A percentile compares a stretch with the other conserved stretches of the same genome.
These are phyloP conservation scores for Yamadazyma dushanensis DNA, from an alignment of 1,139 yeast genomes.

Conservation along the genomic window DNA sequence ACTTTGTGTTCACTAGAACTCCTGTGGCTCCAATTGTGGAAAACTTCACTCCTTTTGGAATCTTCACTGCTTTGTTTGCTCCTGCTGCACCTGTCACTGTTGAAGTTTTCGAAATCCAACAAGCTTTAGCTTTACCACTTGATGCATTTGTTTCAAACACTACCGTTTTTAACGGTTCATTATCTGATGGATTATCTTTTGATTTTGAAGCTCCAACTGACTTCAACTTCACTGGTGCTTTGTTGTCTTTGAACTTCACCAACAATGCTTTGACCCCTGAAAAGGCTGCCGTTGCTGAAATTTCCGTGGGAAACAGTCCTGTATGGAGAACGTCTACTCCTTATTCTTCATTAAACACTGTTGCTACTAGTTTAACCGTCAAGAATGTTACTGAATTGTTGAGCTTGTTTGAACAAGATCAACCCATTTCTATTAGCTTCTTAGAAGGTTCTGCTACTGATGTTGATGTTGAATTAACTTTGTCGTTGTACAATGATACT, in stretches of 20 bases:
- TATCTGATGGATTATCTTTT: conserved; percentile 14
- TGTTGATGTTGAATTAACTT: conserved; percentile 18
- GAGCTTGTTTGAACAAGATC: conserved; percentile 17
- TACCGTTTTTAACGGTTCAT: conserved; percentile 17
- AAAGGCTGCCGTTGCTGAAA: conserved; percentile 19
- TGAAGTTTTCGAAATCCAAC: conserved; percentile 21
- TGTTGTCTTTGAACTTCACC: conserved; percentile 23
- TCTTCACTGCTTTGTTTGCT: conserved; percentile 7
- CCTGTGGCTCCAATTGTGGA: conserved; percentile 1
- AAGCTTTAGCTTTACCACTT: conserved; percentile 15
- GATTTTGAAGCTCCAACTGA: conserved; percentile 18
- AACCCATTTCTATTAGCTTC: conserved; percentile 14
- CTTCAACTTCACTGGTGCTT: conserved; percentile 22
- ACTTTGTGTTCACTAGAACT: background rate
- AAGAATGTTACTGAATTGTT: conserved; percentile 24
- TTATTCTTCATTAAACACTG: conserved; percentile 14
- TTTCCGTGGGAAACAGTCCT: conserved; percentile 20
- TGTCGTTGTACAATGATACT: conserved; percentile 20
- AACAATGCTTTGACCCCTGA: conserved; percentile 16
- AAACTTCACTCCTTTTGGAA: background rate
- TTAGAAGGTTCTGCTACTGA: conserved; percentile 19
- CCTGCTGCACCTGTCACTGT: conserved; percentile 13
- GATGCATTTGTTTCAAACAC: conserved; percentile 12
- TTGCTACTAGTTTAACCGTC: conserved; percentile 19
- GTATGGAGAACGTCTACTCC: conserved; percentile 29